Evolutionary conservation across 306 rosid genomes (phyloP).

Genomic region (Gillenia trifoliata): DNA sequence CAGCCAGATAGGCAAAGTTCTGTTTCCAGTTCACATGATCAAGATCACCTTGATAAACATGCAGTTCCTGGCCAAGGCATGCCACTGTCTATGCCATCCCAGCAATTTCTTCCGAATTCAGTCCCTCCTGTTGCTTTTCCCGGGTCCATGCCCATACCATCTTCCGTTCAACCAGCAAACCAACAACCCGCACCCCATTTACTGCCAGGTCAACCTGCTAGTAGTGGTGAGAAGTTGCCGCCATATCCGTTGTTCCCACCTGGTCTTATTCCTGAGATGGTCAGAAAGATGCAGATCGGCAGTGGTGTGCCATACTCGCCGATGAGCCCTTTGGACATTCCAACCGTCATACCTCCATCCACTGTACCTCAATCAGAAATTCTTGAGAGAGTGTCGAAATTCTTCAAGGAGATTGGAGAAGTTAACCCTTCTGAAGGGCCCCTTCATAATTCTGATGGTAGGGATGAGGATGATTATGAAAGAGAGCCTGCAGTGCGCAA

Average conservation of each 20-base stretch:
- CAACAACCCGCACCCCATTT: constrained; percentile 53
- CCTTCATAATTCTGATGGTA: constrained; percentile 54
- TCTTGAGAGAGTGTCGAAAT: constrained; percentile 82
- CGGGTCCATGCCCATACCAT: constrained; percentile 56
- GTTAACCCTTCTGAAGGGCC: constrained; percentile 93
- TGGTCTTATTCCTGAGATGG: constrained; percentile 98
- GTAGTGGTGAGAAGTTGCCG: constrained; percentile 60
- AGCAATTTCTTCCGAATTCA: constrained; percentile 65
- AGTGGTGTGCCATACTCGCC: constrained; percentile 96
- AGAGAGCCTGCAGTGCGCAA: constrained; percentile 53
- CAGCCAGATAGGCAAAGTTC: constrained; percentile 62
- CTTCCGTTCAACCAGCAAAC: constrained; percentile 62
- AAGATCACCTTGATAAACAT: constrained; percentile 68
- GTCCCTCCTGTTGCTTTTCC: constrained; percentile 52
- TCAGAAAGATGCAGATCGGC: constrained; percentile 96
- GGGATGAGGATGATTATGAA: constrained; percentile 70
- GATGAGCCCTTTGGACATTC: constrained; percentile 76
- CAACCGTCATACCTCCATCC: constrained; percentile 69
- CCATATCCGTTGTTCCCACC: constrained; percentile 96
- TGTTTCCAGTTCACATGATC: constrained; percentile 47
- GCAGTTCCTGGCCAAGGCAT: constrained; percentile 47
- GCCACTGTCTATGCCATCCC: constrained; percentile 45
- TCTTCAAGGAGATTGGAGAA: constrained; percentile 94
- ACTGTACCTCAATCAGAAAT: constrained; percentile 52
- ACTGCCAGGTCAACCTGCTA: constrained; percentile 49